Conservation (phyloP, 805 yeast genomes). For the Barnettozyma vustinii region DNA sequence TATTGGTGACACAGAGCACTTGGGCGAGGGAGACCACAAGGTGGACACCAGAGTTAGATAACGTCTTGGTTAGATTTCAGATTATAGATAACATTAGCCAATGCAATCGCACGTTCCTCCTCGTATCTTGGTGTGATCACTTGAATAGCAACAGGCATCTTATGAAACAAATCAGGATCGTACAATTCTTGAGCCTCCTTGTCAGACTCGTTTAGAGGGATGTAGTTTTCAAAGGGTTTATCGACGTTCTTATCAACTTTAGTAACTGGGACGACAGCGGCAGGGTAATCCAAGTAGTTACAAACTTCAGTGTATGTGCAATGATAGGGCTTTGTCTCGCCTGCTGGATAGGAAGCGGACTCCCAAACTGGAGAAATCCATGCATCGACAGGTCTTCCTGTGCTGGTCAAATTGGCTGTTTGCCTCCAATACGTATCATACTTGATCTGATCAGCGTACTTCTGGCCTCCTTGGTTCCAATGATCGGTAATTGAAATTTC, state of each 20-base stretch:
- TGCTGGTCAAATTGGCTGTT: conserved; percentile 29
- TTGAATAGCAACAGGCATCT: conserved; percentile 54
- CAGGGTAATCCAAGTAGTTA: conserved; percentile 37
- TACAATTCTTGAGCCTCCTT: conserved; percentile 33
- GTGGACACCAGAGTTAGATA: conserved; percentile 41
- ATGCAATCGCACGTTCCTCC: conserved; percentile 39
- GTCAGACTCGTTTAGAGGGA: conserved; percentile 27
- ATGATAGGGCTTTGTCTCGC: conserved; percentile 33
- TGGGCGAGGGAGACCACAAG: conserved; percentile 48
- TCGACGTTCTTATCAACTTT: conserved; percentile 33
- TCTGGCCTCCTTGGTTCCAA: conserved; percentile 35
- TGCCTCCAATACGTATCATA: conserved; percentile 34
- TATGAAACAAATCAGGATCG: conserved; percentile 40
- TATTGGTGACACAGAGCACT: conserved; percentile 66
- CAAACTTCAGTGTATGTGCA: conserved; percentile 39
- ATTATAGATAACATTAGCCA: conserved; percentile 8
- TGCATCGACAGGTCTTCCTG: conserved; percentile 41
- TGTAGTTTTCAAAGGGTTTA: conserved; percentile 16
- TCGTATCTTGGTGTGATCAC: conserved; percentile 48
- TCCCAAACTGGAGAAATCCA: conserved; percentile 43
- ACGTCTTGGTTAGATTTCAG: neutral
- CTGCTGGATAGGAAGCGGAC: conserved; percentile 34
- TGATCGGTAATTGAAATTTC: conserved; percentile 29
- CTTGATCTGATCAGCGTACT: conserved; percentile 31
- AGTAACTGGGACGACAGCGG: conserved; percentile 40